A percentile compares a stretch with the other conserved stretches of the same genome.
These are phyloP conservation scores for Malania oleifera DNA, from an alignment of 164 flowering plant species.

Conservation along the genomic window DNA sequence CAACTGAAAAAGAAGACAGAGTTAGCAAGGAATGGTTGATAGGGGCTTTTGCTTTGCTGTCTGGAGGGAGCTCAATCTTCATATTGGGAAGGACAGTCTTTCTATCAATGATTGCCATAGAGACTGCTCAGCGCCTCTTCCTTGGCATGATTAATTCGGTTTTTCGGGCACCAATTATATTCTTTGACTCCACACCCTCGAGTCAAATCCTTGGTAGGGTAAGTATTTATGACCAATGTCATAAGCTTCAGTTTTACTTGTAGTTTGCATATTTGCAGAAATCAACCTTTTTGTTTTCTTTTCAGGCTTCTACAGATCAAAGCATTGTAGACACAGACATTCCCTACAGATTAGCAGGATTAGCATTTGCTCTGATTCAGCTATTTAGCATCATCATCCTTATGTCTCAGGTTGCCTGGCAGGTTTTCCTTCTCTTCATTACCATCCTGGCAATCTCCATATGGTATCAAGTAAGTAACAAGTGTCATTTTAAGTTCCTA, in stretches of 20 bases:
- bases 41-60: constrained; percentile 47
- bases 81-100: constrained; percentile 74
- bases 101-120: constrained; percentile 60
- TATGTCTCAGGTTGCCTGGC: constrained; percentile 75
- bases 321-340: constrained; percentile 76
- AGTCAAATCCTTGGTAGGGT: constrained; percentile 78
- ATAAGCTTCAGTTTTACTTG: not conserved
- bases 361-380: constrained; percentile 76
- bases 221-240: constrained; percentile 11
- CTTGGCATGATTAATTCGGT: constrained; percentile 52
- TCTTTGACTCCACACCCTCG: constrained; percentile 78
- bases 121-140: constrained; percentile 68
- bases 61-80: constrained; percentile 75
- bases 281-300: constrained; percentile 4
- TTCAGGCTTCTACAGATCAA: constrained; percentile 81
- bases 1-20: constrained; percentile 39
- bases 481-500: not conserved
- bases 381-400: constrained; percentile 60
- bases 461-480: constrained; percentile 68
- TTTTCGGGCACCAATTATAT: constrained; percentile 75
- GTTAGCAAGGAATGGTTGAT: constrained; percentile 43
- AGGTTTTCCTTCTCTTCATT: constrained; percentile 53
- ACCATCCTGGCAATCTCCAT: constrained; percentile 52
- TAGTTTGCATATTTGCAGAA: not conserved
- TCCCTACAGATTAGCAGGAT: constrained; percentile 79